Evolutionary conservation across 2,329 filamentous ascomycete species (phyloP), one percentile per base, ranked within the genome.

Genomic region (Ophiostoma tasmaniense): DNA sequence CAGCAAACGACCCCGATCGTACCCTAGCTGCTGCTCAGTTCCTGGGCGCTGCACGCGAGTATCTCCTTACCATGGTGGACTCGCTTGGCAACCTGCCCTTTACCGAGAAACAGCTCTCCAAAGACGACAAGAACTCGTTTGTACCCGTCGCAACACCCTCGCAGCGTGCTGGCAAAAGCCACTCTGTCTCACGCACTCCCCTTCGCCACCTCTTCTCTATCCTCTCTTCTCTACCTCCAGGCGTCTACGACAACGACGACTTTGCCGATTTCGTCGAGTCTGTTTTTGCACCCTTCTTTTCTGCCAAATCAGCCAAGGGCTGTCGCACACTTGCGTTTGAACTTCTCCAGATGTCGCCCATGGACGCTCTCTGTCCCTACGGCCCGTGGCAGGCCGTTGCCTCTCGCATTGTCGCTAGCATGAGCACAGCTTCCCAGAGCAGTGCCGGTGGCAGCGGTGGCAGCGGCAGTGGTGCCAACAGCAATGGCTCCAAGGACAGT

Each of bases 91-190:
- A 83, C 2, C 79, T 89, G 1, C 85, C 87, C 0, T 90, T 90
- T 72, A 88, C 85, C 0, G 87, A 89, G 73, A 88, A 85, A 74
- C 82, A 81, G 70, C 78, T 88, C 0, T 81, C 80, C 0, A 81
- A 84, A 75, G 81, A 80, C 42, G 77, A 80, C 17, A 76, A 84
- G 52, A 84, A 87, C 71, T 50, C 64, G 1, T 89, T 91, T 71
- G 81, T 89, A 69, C 85, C 87, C 1, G 82, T 86, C 14, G 81
- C 86, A 1, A 90, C 89, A 2, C 88, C 90, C n/a, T 89, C 89
- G 0, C 84, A 88, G 73, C 83, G 87, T 66, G 77, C 79, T 66
- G 80, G 82, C 42, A 88, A 86, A 71, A 77, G 80, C 7, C 80
- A 81, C 1, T 82, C 81, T 0, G 75, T 81, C 7, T 79, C 84